A percentile compares a stretch with the other conserved stretches of the same genome.
Conservation (phyloP, 345 rosid genomes). For the Rhizophora mangle region DNA sequence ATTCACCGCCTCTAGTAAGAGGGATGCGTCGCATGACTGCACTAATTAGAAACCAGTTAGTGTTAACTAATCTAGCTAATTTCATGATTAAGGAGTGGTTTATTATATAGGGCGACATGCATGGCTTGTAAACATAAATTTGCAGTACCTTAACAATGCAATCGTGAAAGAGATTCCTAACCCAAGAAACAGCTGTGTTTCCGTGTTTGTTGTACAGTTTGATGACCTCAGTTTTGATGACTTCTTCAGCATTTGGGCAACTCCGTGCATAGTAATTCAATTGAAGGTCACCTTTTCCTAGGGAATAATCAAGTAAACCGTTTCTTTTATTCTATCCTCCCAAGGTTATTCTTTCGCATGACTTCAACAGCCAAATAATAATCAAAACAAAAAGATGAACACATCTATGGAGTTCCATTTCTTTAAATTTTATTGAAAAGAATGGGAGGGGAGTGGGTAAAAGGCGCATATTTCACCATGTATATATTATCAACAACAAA, state of each 20-base stretch:
- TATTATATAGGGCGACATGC: slow-evolving; percentile 14
- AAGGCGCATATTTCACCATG: too few species aligned
- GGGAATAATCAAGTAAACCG: neutral
- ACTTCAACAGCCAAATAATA: too few species aligned
- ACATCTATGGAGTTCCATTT: too few species aligned
- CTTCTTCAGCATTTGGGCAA: slow-evolving; percentile 82
- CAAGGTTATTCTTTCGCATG: too few species aligned
- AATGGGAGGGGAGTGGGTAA: too few species aligned
- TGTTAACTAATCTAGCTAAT: slow-evolving; percentile 58
- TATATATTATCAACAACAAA: too few species aligned
- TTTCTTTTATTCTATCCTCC: too few species aligned
- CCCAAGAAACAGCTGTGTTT: slow-evolving; percentile 89
- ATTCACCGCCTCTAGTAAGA: slow-evolving; percentile 48
- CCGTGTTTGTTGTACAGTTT: slow-evolving; percentile 65
- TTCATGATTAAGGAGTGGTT: slow-evolving; percentile 73
- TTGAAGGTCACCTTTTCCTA: slow-evolving; percentile 60
- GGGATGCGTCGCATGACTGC: slow-evolving; percentile 81
- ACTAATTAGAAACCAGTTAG: slow-evolving; percentile 37
- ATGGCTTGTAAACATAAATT: too few species aligned
- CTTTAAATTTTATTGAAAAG: too few species aligned
- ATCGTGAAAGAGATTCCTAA: slow-evolving; percentile 90
- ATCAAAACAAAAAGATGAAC: too few species aligned
- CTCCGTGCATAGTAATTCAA: slow-evolving; percentile 56
- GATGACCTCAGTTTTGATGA: slow-evolving; percentile 62
- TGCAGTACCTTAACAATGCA: slow-evolving; percentile 53